Percentiles rank a stretch among this genome's conserved stretches.
These are phyloP conservation scores for Pseudopithomyces chartarum DNA, from an alignment of 2,329 filamentous ascomycete species.

Conservation along the genomic window DNA sequence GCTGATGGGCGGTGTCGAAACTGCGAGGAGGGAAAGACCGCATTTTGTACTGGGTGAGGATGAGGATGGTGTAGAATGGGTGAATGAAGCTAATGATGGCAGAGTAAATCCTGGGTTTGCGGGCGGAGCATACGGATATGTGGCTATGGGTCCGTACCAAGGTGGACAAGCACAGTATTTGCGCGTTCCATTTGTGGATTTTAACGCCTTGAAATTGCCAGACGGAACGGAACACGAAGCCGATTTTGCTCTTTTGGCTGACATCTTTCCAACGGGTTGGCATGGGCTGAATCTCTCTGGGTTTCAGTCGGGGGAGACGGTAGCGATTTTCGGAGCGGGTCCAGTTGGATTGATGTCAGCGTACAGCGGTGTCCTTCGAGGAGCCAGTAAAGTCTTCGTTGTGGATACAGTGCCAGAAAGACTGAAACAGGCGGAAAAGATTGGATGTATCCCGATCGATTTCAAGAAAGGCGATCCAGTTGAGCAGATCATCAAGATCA, in stretches of 20 bases:
- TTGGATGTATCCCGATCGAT: slow-evolving; percentile 65
- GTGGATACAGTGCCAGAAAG: slow-evolving; percentile 67
- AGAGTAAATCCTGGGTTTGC: slow-evolving; percentile 64
- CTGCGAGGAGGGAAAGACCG: slow-evolving; percentile 67
- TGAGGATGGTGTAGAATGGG: background rate
- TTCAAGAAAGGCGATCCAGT: slow-evolving; percentile 65
- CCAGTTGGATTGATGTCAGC: slow-evolving; percentile 71
- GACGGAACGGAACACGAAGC: slow-evolving; percentile 65
- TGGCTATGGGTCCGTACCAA: slow-evolving; percentile 63
- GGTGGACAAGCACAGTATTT: slow-evolving; percentile 68
- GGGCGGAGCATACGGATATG: slow-evolving; percentile 65
- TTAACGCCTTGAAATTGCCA: slow-evolving; percentile 67
- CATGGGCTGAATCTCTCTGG: slow-evolving; percentile 62
- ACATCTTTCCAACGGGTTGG: slow-evolving; percentile 61
- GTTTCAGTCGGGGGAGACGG: slow-evolving; percentile 64
- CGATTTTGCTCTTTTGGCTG: slow-evolving; percentile 61
- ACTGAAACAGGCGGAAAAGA: slow-evolving; percentile 63
- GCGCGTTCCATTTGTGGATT: slow-evolving; percentile 69
- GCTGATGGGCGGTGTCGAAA: slow-evolving; percentile 67
- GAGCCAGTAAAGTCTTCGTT: slow-evolving; percentile 65
- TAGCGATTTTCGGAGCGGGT: slow-evolving; percentile 67
- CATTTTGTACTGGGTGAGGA: slow-evolving; percentile 64
- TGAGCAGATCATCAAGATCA: slow-evolving; percentile 63
- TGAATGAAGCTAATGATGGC: slow-evolving; percentile 9
- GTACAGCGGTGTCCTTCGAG: slow-evolving; percentile 65